These are phyloP conservation scores for Rubroshorea leprosula DNA, from an alignment of 345 rosid species.

Conservation along the genomic window DNA sequence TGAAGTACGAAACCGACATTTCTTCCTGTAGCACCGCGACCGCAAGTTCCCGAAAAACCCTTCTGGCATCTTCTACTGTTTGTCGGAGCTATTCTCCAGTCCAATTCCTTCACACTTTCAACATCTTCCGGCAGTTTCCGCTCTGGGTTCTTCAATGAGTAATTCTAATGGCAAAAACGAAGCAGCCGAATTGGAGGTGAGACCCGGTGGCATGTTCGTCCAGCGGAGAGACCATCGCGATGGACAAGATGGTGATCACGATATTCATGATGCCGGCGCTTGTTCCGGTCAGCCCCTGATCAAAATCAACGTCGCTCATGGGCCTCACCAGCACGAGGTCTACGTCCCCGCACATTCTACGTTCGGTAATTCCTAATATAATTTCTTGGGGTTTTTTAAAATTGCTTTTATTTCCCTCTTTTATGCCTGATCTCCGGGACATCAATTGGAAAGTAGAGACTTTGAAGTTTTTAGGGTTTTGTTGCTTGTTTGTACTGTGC, in stretches of 20 bases:
- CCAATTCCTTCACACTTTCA: not conserved
- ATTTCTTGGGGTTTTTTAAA: not conserved
- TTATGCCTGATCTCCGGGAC: not conserved
- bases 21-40: not conserved
- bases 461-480: not conserved
- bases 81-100: not conserved
- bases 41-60: not conserved
- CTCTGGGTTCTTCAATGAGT: not conserved
- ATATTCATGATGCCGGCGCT: slow-evolving; percentile 2
- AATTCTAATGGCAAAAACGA: slow-evolving; percentile 3
- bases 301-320: slow-evolving; percentile 32
- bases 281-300: slow-evolving; percentile 19
- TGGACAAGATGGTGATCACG: not conserved
- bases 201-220: slow-evolving; percentile 32
- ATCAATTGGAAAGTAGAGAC: not conserved
- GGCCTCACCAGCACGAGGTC: slow-evolving; percentile 34
- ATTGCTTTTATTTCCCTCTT: not conserved
- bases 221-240: slow-evolving; percentile 30
- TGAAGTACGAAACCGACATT: not conserved
- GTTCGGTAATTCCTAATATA: slow-evolving; percentile 41
- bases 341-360: slow-evolving; percentile 41
- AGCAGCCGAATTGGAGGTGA: slow-evolving; percentile 23
- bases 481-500: too few species aligned
- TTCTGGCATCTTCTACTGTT: not conserved
- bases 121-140: not conserved